These are phyloP conservation scores for Tetradesmus lagerheimii DNA, from an alignment of 139 green algal genomes.

Conservation along the genomic window DNA sequence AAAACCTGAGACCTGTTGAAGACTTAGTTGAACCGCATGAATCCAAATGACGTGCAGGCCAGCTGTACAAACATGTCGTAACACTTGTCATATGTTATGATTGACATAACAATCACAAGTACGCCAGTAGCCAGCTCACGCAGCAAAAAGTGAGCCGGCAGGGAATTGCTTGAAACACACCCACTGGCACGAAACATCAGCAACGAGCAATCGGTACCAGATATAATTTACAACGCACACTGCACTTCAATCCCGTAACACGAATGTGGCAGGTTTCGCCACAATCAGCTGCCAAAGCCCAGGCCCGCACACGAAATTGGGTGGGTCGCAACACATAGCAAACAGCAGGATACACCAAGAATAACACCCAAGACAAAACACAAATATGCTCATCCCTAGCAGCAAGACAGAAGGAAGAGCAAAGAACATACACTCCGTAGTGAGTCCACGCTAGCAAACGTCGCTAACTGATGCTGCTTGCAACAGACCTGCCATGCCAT, in stretches of 20 bases:
- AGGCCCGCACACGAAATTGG: background rate
- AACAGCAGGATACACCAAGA: background rate
- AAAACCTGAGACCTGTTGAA: background rate
- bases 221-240: background rate
- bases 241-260: background rate
- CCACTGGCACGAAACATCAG: background rate
- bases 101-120: background rate
- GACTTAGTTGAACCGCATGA: background rate
- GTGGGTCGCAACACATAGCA: background rate
- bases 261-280: background rate
- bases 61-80: background rate
- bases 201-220: background rate
- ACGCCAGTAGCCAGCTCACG: background rate
- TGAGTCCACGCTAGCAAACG: background rate
- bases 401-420: background rate
- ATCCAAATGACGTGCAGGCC: no score
- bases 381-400: background rate
- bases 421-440: background rate
- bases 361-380: background rate
- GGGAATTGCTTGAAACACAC: background rate
- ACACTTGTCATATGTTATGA: background rate
- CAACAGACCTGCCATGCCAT: no score
- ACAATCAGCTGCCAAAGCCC: background rate
- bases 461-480: no score
- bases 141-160: background rate